Percentiles rank a stretch among this genome's conserved stretches.
These are phyloP conservation scores for Mycena amicta DNA, from an alignment of 768 basidiomycete genomes.

Conservation along the genomic window DNA sequence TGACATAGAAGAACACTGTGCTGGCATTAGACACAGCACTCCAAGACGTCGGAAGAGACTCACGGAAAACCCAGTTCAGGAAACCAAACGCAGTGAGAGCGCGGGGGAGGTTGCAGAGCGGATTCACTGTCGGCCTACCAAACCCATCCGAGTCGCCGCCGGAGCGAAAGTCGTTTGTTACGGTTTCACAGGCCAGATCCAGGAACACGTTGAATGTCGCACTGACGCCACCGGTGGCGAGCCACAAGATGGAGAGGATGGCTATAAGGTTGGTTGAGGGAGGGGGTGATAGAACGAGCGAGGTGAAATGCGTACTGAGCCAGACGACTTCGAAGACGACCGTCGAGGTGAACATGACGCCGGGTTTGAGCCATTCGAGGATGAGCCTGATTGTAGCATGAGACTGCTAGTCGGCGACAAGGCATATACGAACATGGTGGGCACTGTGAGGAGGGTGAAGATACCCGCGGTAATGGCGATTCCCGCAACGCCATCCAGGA, in stretches of 20 bases:
- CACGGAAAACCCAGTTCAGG: constrained; percentile 3
- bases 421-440: background rate
- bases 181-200: background rate
- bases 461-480: background rate
- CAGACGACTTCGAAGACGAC: constrained; percentile 1
- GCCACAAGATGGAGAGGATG: constrained; percentile 3
- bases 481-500: background rate
- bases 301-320: background rate
- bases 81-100: constrained; percentile 2
- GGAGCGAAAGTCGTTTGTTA: background rate
- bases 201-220: background rate
- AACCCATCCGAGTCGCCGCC: background rate
- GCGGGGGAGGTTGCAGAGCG: background rate
- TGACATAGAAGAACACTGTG: background rate
- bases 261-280: background rate
- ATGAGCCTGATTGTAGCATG: background rate
- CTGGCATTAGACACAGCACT: background rate
- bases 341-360: background rate
- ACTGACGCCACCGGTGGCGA: background rate
- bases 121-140: background rate
- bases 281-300: background rate
- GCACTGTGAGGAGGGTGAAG: constrained; percentile 1
- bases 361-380: background rate
- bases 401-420: background rate
- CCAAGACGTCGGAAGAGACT: background rate